Percentiles rank a stretch among this genome's conserved stretches.
Evolutionary conservation across 129 eudicot species (phyloP).

Genomic region (Artemisia argyi): DNA sequence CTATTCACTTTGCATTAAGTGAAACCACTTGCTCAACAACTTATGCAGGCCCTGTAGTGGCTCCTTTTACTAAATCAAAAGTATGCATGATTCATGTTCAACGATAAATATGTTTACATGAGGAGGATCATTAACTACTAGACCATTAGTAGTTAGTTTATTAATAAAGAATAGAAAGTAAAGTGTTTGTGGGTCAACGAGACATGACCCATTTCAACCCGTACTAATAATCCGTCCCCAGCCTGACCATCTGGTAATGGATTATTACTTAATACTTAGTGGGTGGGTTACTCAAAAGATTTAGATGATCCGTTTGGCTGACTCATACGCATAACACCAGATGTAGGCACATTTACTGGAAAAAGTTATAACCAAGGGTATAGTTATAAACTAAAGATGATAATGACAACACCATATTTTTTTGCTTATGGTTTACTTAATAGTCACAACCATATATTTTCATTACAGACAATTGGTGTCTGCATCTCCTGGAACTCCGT

Average conservation of each 20-base stretch:
- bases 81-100: too few species aligned
- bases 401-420: conserved; percentile 10
- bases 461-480: conserved; percentile 80
- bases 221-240: background rate
- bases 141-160: too few species aligned
- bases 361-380: conserved; percentile 92
- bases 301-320: conserved; percentile 93
- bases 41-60: too few species aligned
- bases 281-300: conserved; percentile 94
- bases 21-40: too few species aligned
- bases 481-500: conserved; percentile 95
- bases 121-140: too few species aligned
- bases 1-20: background rate
- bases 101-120: too few species aligned
- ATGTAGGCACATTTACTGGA: conserved; percentile 88
- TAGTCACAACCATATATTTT: conserved; percentile 16
- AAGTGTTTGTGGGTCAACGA: background rate
- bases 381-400: background rate
- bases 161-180: too few species aligned
- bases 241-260: background rate
- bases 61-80: too few species aligned
- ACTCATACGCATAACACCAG: conserved; percentile 83
- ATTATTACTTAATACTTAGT: conserved; percentile 48
- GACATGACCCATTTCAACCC: background rate
- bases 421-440: conserved; percentile 16